Conservation (phyloP, 2,329 filamentous ascomycete species). For the Pseudocercospora pini-densiflorae region DNA sequence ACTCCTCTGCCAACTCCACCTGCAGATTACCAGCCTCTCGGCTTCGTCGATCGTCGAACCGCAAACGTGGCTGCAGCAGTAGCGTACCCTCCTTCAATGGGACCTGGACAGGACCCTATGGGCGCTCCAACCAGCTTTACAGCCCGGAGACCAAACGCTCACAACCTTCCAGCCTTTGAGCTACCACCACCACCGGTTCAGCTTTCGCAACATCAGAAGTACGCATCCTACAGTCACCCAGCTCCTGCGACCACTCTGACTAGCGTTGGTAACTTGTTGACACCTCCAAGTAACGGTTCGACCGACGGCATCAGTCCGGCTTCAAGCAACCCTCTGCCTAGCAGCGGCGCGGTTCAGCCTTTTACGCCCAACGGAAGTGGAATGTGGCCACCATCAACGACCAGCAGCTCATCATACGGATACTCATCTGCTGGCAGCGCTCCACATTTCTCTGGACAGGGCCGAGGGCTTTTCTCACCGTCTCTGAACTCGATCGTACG, state of each 20-base stretch:
- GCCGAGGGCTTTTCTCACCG: slow-evolving; percentile 62
- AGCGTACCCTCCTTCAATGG: slow-evolving; percentile 65
- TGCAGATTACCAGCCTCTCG: slow-evolving; percentile 37
- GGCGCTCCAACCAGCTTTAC: slow-evolving; percentile 69
- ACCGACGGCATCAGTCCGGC: slow-evolving; percentile 67
- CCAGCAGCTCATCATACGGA: slow-evolving; percentile 62
- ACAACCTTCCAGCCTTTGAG: slow-evolving; percentile 70
- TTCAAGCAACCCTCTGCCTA: slow-evolving; percentile 63
- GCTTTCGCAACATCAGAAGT: slow-evolving; percentile 54
- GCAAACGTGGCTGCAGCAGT: slow-evolving; percentile 67
- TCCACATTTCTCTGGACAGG: slow-evolving; percentile 53
- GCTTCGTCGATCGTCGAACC: slow-evolving; percentile 43
- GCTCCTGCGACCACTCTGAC: slow-evolving; percentile 48
- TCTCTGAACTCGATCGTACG: slow-evolving; percentile 59
- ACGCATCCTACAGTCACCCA: slow-evolving; percentile 39
- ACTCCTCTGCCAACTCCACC: slow-evolving; percentile 38
- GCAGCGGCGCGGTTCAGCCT: slow-evolving; percentile 56
- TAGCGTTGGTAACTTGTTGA: slow-evolving; percentile 66
- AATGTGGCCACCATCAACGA: slow-evolving; percentile 60
- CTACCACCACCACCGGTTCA: slow-evolving; percentile 66
- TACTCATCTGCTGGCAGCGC: slow-evolving; percentile 51
- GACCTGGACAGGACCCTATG: slow-evolving; percentile 64
- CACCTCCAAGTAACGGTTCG: slow-evolving; percentile 63
- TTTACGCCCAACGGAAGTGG: slow-evolving; percentile 66
- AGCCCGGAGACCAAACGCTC: slow-evolving; percentile 71